A percentile compares a stretch with the other conserved stretches of the same genome.
These are phyloP conservation scores for Sporothrix brasiliensis DNA, from an alignment of 2,329 filamentous ascomycete species.

Conservation along the genomic window DNA sequence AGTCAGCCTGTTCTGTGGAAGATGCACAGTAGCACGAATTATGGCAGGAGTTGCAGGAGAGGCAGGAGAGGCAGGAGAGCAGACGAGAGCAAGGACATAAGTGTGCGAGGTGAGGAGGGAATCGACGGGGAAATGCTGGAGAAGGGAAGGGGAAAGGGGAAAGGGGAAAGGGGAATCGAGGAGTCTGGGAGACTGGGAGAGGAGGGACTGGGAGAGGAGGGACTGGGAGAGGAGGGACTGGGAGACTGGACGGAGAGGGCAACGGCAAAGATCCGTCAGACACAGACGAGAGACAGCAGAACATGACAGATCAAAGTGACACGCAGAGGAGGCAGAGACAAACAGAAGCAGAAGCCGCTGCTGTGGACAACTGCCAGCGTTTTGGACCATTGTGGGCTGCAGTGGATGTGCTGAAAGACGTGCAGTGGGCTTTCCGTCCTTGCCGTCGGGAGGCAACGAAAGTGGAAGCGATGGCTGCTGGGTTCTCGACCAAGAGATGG, in stretches of 20 bases:
- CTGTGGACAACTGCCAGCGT: not conserved
- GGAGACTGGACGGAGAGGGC: not conserved
- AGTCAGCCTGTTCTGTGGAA: not conserved
- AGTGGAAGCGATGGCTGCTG: not conserved
- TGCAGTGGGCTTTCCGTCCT: slow-evolving; percentile 11
- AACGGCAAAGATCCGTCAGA: not conserved
- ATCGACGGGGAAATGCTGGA: not conserved
- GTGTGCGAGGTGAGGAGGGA: not conserved
- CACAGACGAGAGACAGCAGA: slow-evolving; percentile 2
- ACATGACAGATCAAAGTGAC: slow-evolving; percentile 14
- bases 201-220: not conserved
- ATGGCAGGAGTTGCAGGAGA: not conserved
- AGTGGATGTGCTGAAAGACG: not conserved
- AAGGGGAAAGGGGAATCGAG: no score
- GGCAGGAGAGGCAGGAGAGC: no score
- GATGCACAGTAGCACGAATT: not conserved
- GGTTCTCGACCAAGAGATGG: not conserved
- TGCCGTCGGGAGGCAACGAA: slow-evolving; percentile 26
- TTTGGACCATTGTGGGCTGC: not conserved
- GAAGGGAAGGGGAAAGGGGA: not conserved
- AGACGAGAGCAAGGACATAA: no score
- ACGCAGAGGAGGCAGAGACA: not conserved
- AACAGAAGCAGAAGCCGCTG: not conserved
- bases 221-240: not conserved
- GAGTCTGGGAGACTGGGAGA: no score